These are phyloP conservation scores for Mycena alexandri DNA, from an alignment of 768 basidiomycete species.

Conservation along the genomic window DNA sequence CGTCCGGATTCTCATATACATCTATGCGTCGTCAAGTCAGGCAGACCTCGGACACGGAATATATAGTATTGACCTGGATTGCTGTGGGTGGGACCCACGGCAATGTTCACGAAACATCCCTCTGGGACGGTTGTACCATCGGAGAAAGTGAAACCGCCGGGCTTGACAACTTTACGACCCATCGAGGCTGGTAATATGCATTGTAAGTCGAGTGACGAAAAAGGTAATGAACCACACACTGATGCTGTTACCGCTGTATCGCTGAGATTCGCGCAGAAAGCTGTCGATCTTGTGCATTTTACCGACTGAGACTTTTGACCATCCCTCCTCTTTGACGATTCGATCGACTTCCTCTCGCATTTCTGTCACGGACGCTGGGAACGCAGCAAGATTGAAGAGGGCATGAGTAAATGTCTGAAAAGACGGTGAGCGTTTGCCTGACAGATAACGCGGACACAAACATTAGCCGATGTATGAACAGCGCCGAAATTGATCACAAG, in stretches of 20 bases:
- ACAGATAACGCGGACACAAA: not conserved
- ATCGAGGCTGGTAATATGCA: constrained; percentile 28
- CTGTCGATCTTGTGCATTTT: constrained; percentile 52
- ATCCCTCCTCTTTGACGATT: constrained; percentile 43
- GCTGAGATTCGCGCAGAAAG: constrained; percentile 48
- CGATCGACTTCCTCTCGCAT: constrained; percentile 51
- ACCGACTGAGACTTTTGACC: constrained; percentile 40
- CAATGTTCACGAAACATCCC: constrained; percentile 43
- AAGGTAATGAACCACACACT: constrained; percentile 36
- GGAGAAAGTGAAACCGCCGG: constrained; percentile 41
- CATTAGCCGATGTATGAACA: constrained; percentile 25
- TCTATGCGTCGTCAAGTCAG: constrained; percentile 33
- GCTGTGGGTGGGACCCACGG: constrained; percentile 33
- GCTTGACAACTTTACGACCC: constrained; percentile 36
- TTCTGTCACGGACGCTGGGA: constrained; percentile 39
- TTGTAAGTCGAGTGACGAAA: constrained; percentile 16
- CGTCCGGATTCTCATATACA: constrained; percentile 26
- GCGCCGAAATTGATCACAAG: constrained; percentile 26
- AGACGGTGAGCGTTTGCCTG: constrained; percentile 38
- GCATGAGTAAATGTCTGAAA: constrained; percentile 44
- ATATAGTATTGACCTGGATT: constrained; percentile 18
- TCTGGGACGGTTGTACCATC: constrained; percentile 43
- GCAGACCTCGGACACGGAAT: not conserved
- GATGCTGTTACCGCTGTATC: constrained; percentile 42
- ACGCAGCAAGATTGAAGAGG: constrained; percentile 42